Evolutionary conservation across 352 stramenopile species (phyloP).

Genomic region (Phytopythium aichiense): DNA sequence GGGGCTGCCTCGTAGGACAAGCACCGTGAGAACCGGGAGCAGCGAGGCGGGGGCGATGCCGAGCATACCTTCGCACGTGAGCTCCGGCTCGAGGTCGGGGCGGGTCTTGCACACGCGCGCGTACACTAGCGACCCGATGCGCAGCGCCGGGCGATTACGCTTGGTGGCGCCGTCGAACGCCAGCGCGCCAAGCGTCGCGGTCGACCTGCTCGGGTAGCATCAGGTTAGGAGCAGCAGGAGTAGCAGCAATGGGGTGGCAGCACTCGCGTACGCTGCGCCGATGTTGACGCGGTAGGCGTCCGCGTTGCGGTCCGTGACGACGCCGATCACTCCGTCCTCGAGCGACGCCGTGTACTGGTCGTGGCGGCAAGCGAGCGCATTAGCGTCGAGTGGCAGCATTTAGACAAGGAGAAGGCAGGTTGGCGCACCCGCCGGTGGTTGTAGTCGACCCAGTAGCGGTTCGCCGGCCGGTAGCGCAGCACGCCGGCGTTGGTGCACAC

Average conservation of each 20-base stretch:
- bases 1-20: conserved; percentile 41
- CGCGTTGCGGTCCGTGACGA: conserved; percentile 92
- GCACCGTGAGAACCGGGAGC: not conserved
- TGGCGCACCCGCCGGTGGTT: conserved; percentile 74
- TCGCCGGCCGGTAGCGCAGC: conserved; percentile 79
- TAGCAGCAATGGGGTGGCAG: not conserved
- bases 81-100: conserved; percentile 89
- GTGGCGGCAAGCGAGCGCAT: not conserved
- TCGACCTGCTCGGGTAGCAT: conserved; percentile 36
- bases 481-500: conserved; percentile 81
- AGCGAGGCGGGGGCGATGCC: not conserved
- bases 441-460: conserved; percentile 90
- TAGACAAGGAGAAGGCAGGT: no score
- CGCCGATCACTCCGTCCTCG: conserved; percentile 92
- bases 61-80: conserved; percentile 90
- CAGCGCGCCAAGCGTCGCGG: conserved; percentile 63
- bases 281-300: conserved; percentile 96
- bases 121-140: conserved; percentile 93
- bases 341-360: conserved; percentile 65
- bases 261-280: conserved; percentile 67
- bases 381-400: not conserved
- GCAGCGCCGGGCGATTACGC: conserved; percentile 93
- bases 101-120: conserved; percentile 89
- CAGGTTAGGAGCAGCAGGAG: not conserved
- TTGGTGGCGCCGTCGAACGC: conserved; percentile 98